Evolutionary conservation across 2,329 filamentous ascomycete species (phyloP), one percentile per base, ranked within the genome.

Genomic region (Claviceps paspali): DNA sequence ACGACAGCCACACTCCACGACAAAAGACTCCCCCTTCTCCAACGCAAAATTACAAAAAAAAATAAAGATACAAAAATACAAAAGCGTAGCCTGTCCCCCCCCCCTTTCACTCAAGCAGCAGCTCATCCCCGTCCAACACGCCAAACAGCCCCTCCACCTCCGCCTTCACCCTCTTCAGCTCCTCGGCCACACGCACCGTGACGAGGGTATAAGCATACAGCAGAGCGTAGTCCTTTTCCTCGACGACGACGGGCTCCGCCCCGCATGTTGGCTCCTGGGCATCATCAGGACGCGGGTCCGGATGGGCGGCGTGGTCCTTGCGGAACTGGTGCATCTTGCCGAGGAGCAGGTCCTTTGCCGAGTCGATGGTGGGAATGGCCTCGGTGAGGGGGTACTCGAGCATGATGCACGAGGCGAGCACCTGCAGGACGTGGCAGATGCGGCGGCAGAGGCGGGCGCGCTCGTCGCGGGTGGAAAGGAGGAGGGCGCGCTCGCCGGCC

Each of bases 331-430:
- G 91, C 28, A 95, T 82, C 59, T 84, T 88, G 15, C 84, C 82
- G 17, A 98, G 66, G 32, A 96, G 63, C 41, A 82, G 68, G 53
- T 98, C 87, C 44, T 91, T 73, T 29, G 79, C 76, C 52, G 82
- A 75, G 35, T 82, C 76, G 23, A 92, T 82, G 43, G 79, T 86
- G 0, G 91, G 91, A 29, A 96, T 67, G 10, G 82, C 83, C 52
- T 95, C 86, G 26, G 82, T 88, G 41, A 98, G 67, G 0, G 91
- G 87, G 49, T 94, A 96, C 59, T 94, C 87, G 7, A 96, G 70
- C 67, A 93, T 94, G 62, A 96, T 76, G 11, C 83, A 93, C 29
- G 82, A 91, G 2, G 91, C 91, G 44, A 98, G 73, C 5, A 96
- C 91, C 52, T 76, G 68, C 45, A 75, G 75, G 12, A 98, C 70